Conservation (phyloP, 495 filamentous ascomycete species). For the Aspergillus kassunensis region DNA sequence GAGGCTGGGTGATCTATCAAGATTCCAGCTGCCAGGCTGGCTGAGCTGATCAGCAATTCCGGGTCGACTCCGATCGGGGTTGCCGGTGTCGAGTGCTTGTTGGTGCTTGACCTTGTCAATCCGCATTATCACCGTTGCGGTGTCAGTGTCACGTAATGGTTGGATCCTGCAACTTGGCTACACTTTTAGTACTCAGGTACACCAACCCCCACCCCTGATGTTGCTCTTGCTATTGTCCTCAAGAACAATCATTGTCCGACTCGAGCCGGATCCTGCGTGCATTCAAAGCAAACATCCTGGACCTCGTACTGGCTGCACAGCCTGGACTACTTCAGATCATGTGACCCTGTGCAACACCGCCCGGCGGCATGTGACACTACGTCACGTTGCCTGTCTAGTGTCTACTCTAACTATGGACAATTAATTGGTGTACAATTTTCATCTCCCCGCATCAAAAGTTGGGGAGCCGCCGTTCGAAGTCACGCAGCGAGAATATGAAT, state of each 20-base stretch:
- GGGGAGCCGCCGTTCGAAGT: neutral
- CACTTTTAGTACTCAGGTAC: too few relatives aligned
- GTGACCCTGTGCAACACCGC: neutral
- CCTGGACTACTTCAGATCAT: too few relatives aligned
- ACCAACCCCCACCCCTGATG: neutral
- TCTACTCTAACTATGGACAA: too few relatives aligned
- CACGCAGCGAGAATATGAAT: constrained; percentile 1
- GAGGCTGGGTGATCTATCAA: constrained; percentile 4
- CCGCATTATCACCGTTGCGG: neutral
- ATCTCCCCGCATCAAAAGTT: constrained; percentile 8
- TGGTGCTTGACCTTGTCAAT: too few relatives aligned
- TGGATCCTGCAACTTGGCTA: neutral
- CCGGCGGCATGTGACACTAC: constrained; percentile 16
- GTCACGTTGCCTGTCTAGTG: constrained; percentile 15
- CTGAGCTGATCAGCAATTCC: neutral
- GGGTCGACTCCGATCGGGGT: too few relatives aligned
- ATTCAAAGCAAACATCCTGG: neutral
- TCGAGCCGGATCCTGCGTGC: neutral
- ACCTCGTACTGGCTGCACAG: too few relatives aligned
- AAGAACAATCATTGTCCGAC: too few relatives aligned
- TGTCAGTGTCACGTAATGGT: neutral
- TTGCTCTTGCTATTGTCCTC: neutral
- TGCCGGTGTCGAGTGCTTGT: too few relatives aligned
- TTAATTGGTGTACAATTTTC: too few relatives aligned
- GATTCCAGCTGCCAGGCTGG: too few relatives aligned